Evolutionary conservation across 345 rosid species (phyloP).

Genomic region (Geranium rotundifolium): DNA sequence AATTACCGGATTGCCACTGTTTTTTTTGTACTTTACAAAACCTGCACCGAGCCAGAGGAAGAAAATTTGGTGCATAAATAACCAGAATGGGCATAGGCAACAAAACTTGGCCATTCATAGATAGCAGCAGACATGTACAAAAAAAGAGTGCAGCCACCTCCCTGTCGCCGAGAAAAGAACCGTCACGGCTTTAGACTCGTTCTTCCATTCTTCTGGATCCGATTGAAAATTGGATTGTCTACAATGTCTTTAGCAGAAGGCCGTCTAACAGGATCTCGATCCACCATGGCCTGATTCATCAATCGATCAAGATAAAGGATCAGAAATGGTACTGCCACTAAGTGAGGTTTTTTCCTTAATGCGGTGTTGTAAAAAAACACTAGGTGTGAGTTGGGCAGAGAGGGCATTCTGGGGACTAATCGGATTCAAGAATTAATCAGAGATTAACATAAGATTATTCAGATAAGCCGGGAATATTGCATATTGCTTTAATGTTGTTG

Average conservation of each 20-base stretch:
- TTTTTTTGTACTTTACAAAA: constrained; percentile 16
- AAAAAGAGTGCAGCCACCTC: neutral
- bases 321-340: neutral
- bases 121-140: neutral
- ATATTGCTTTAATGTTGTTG: no score
- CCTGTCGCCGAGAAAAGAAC: no score
- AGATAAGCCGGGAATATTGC: no score
- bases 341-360: no score
- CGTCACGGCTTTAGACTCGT: neutral
- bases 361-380: no score
- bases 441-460: neutral
- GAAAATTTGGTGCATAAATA: constrained; percentile 20
- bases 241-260: constrained; percentile 60
- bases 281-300: constrained; percentile 60
- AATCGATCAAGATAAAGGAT: constrained; percentile 12
- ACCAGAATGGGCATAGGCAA: neutral
- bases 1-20: no score
- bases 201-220: constrained; percentile 22
- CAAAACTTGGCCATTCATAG: neutral
- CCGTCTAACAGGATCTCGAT: constrained; percentile 57
- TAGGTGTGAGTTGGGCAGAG: no score
- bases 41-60: constrained; percentile 8
- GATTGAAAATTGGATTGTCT: constrained; percentile 57
- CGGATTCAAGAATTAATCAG: neutral
- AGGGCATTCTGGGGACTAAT: no score